Percentiles rank a stretch among this genome's conserved stretches.
phyloP scores from a whole-genome alignment of 495 filamentous ascomycete species.

The Hypoxylon cercidicola region DNA sequence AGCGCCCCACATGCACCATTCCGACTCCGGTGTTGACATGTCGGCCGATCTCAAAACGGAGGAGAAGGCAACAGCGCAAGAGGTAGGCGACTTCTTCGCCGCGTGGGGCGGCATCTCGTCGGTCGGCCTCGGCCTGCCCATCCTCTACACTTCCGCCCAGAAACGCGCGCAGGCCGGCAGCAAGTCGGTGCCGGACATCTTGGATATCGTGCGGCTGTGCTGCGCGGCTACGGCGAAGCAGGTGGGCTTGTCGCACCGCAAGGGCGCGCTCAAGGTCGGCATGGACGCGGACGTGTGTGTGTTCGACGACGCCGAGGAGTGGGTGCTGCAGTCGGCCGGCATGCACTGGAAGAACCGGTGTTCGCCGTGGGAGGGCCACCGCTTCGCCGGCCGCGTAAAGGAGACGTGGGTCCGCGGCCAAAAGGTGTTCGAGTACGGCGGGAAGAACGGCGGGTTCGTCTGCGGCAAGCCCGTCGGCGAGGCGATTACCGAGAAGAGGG shows the following conservation, averaged over 20 bases:
- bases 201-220: slow-evolving; percentile 87
- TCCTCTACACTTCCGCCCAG: slow-evolving; percentile 83
- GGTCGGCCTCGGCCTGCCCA: slow-evolving; percentile 90
- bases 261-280: slow-evolving; percentile 84
- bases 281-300: slow-evolving; percentile 93
- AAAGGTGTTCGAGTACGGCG: slow-evolving; percentile 71
- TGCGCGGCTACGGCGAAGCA: slow-evolving; percentile 88
- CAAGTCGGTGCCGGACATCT: slow-evolving; percentile 59
- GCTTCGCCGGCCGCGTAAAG: slow-evolving; percentile 79
- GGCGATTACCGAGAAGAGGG: slow-evolving; percentile 57
- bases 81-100: slow-evolving; percentile 85
- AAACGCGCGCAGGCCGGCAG: slow-evolving; percentile 62
- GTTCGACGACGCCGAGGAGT: slow-evolving; percentile 86
- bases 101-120: slow-evolving; percentile 97
- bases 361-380: slow-evolving; percentile 89
- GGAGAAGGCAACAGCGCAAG: slow-evolving; percentile 10
- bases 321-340: slow-evolving; percentile 68
- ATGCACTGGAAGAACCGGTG: slow-evolving; percentile 98
- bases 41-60: slow-evolving; percentile 37
- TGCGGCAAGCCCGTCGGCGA: slow-evolving; percentile 50
- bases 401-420: slow-evolving; percentile 91
- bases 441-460: slow-evolving; percentile 52
- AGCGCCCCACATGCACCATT: slow-evolving; percentile 52
- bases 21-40: slow-evolving; percentile 61
- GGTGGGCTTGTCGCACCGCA: slow-evolving; percentile 83